Conservation (phyloP, 2,329 filamentous ascomycete genomes). For the Xylaria sp. region DNA sequence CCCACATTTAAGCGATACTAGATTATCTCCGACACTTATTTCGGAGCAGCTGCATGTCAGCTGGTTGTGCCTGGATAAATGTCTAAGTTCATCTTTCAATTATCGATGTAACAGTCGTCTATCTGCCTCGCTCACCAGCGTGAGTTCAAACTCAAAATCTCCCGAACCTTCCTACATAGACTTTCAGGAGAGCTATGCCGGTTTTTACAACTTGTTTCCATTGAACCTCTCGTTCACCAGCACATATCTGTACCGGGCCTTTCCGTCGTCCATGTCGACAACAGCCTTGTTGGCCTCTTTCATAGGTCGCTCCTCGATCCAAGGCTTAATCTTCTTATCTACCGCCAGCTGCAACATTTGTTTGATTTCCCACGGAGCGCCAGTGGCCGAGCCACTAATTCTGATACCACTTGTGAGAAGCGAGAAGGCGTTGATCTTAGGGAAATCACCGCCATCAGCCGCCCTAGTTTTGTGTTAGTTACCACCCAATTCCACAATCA, state of each 20-base stretch:
- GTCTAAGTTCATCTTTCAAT: too few relatives aligned
- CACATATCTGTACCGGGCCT: conserved; percentile 63
- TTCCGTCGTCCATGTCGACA: conserved; percentile 66
- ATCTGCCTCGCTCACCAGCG: too few relatives aligned
- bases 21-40: neutral
- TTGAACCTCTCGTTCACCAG: conserved; percentile 56
- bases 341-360: conserved; percentile 71
- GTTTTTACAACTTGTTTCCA: conserved; percentile 24
- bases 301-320: conserved; percentile 66
- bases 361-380: conserved; percentile 66
- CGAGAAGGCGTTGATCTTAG: conserved; percentile 63
- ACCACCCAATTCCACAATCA: neutral
- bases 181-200: neutral
- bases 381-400: conserved; percentile 60
- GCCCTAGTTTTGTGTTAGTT: conserved; percentile 48
- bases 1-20: neutral
- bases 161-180: neutral
- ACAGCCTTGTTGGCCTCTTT: conserved; percentile 67
- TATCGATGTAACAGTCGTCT: too few relatives aligned
- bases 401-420: conserved; percentile 67
- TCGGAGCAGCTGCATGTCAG: neutral
- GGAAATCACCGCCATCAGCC: conserved; percentile 64
- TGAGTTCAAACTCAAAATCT: too few relatives aligned
- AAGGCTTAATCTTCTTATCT: conserved; percentile 66
- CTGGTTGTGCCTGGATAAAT: neutral